These are phyloP conservation scores for Tympanopsis confertula DNA, from an alignment of 2,329 filamentous ascomycete genomes.

Conservation along the genomic window DNA sequence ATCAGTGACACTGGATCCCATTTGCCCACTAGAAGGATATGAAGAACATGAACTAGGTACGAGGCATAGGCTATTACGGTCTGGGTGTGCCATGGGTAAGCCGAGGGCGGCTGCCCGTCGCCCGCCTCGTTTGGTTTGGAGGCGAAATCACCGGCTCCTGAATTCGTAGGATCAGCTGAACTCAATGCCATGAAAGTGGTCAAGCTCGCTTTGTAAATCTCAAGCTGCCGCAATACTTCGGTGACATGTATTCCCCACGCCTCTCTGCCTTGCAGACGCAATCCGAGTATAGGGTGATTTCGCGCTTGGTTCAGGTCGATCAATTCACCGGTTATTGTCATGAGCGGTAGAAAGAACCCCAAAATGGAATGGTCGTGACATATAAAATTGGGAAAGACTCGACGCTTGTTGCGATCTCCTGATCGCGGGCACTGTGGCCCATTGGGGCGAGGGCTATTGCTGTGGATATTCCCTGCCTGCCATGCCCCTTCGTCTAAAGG, in stretches of 20 bases:
- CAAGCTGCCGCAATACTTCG: not conserved
- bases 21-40: not conserved
- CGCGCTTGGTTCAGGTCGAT: conserved; percentile 1
- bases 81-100: not conserved
- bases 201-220: conserved; percentile 1
- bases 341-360: conserved; percentile 1
- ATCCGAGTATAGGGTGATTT: conserved; percentile 1
- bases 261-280: not conserved
- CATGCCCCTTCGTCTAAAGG: not conserved
- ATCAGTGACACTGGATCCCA: conserved; percentile 1
- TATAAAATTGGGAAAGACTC: not conserved
- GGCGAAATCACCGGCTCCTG: too few species aligned
- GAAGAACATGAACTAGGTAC: not conserved
- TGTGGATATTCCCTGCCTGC: conserved; percentile 1
- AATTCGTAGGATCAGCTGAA: not conserved
- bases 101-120: not conserved
- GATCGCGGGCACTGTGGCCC: not conserved
- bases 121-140: too few species aligned
- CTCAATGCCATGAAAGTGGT: not conserved
- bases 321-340: conserved; percentile 1
- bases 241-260: not conserved
- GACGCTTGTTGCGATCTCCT: not conserved
- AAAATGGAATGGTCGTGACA: conserved; percentile 1
- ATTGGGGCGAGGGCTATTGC: not conserved
- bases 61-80: not conserved